Evolutionary conservation across 805 yeast species (phyloP).

Genomic region (Metschnikowia anglica): DNA sequence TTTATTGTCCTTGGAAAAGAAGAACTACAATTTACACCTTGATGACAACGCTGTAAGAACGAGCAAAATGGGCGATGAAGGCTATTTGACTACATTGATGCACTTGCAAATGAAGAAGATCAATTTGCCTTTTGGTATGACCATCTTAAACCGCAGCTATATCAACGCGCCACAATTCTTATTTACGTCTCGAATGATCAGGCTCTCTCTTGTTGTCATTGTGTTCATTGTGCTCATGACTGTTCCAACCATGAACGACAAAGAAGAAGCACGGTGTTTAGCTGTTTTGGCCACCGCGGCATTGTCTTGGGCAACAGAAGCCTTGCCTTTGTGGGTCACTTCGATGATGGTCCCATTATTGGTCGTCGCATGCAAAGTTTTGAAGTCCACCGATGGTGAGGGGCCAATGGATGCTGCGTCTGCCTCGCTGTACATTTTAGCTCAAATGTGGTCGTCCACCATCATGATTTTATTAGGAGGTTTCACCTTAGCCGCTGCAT

Average conservation of each 20-base stretch:
- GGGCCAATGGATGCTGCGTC: conserved; percentile 58
- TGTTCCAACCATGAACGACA: conserved; percentile 35
- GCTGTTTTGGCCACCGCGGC: conserved; percentile 83
- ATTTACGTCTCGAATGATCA: conserved; percentile 42
- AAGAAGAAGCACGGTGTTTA: conserved; percentile 50
- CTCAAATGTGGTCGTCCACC: conserved; percentile 94
- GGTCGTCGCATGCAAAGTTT: conserved; percentile 68
- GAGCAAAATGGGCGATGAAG: conserved; percentile 23
- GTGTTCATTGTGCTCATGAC: conserved; percentile 44
- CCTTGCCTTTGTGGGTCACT: conserved; percentile 89
- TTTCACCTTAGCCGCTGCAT: conserved; percentile 90
- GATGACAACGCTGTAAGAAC: conserved; percentile 20
- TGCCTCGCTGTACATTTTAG: conserved; percentile 75
- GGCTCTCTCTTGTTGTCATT: conserved; percentile 45
- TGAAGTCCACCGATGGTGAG: conserved; percentile 50
- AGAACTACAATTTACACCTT: conserved; percentile 20
- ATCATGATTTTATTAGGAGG: conserved; percentile 91
- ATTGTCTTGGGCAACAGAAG: conserved; percentile 92
- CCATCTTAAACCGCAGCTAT: conserved; percentile 24
- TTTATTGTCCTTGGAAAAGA: conserved; percentile 66
- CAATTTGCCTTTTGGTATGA: conserved; percentile 24
- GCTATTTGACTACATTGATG: conserved; percentile 13
- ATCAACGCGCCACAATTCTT: conserved; percentile 47
- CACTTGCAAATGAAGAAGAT: conserved; percentile 32
- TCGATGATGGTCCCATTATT: conserved; percentile 80